phyloP scores from a whole-genome alignment of 192 early-diverging fungal genomes.

The Rhizophagus clarus region DNA sequence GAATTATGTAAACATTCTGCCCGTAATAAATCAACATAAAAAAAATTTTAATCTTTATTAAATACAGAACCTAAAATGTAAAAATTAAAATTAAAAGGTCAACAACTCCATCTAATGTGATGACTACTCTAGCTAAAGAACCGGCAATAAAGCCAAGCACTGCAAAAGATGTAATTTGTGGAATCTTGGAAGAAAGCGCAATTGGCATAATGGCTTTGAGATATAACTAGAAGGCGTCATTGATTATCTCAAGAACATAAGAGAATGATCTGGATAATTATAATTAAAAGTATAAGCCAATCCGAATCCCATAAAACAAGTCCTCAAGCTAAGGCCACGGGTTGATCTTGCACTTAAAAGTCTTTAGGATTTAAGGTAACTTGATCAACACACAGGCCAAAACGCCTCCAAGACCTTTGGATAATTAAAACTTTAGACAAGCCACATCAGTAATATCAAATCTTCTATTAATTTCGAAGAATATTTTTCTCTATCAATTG shows the following conservation, averaged over 20 bases:
- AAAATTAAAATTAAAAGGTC: too few relatives aligned
- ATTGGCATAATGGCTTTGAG: slow-evolving; percentile 84
- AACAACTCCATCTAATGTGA: slow-evolving; percentile 89
- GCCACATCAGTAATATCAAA: slow-evolving; percentile 63
- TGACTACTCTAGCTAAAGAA: slow-evolving; percentile 83
- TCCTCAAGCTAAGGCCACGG: slow-evolving; percentile 87
- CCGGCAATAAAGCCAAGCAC: slow-evolving; percentile 88
- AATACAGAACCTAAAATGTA: too few relatives aligned
- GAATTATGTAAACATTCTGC: too few relatives aligned
- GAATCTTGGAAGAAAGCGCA: slow-evolving; percentile 78
- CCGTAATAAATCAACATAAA: too few relatives aligned
- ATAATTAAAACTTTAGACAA: slow-evolving; percentile 83
- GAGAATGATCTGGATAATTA: slow-evolving; percentile 56
- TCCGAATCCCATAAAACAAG: slow-evolving; percentile 72
- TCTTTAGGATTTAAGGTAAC: slow-evolving; percentile 95
- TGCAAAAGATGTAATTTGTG: slow-evolving; percentile 93
- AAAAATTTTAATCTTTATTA: too few relatives aligned
- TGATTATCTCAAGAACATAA: slow-evolving; percentile 60
- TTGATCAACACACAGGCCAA: slow-evolving; percentile 95
- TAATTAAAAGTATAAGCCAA: slow-evolving; percentile 79
- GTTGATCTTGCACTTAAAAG: slow-evolving; percentile 68
- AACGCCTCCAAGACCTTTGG: slow-evolving; percentile 93
- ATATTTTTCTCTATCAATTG: slow-evolving; percentile 81
- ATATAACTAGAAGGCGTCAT: slow-evolving; percentile 51
- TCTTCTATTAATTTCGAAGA: slow-evolving; percentile 71